Conservation (phyloP, 192 early-diverging fungal genomes). For the Backusella macrospora region DNA sequence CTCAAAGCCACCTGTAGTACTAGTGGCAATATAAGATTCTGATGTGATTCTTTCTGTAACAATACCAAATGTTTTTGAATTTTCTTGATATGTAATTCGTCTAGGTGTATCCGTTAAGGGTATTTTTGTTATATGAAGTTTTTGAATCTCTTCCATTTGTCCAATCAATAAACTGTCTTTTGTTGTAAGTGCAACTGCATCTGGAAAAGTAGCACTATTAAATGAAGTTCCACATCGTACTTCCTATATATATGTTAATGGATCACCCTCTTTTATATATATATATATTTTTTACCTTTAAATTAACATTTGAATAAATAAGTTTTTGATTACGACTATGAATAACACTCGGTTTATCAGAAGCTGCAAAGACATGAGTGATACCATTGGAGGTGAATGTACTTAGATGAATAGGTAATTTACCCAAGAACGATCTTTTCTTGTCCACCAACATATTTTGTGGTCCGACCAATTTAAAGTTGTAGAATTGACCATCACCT, state of each 20-base stretch:
- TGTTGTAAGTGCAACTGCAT: slow-evolving; percentile 71
- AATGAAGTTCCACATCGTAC: slow-evolving; percentile 70
- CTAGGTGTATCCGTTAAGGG: slow-evolving; percentile 69
- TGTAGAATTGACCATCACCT: slow-evolving; percentile 84
- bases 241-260: slow-evolving; percentile 44
- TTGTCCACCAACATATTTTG: slow-evolving; percentile 46
- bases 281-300: slow-evolving; percentile 53
- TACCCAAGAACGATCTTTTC: slow-evolving; percentile 75
- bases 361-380: slow-evolving; percentile 80
- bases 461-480: slow-evolving; percentile 61
- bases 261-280: no score
- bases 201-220: slow-evolving; percentile 51
- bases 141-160: slow-evolving; percentile 83
- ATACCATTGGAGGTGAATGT: slow-evolving; percentile 55
- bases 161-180: slow-evolving; percentile 72
- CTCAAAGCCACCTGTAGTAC: slow-evolving; percentile 34
- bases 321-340: slow-evolving; percentile 76
- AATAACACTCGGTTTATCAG: slow-evolving; percentile 86
- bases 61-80: slow-evolving; percentile 63
- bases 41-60: slow-evolving; percentile 53
- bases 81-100: slow-evolving; percentile 69
- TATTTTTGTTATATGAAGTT: slow-evolving; percentile 83
- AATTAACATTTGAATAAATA: slow-evolving; percentile 85
- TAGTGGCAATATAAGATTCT: neutral
- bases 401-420: slow-evolving; percentile 71